Conservation (phyloP, 2,329 filamentous ascomycete species). For the Cercospora sp. region DNA sequence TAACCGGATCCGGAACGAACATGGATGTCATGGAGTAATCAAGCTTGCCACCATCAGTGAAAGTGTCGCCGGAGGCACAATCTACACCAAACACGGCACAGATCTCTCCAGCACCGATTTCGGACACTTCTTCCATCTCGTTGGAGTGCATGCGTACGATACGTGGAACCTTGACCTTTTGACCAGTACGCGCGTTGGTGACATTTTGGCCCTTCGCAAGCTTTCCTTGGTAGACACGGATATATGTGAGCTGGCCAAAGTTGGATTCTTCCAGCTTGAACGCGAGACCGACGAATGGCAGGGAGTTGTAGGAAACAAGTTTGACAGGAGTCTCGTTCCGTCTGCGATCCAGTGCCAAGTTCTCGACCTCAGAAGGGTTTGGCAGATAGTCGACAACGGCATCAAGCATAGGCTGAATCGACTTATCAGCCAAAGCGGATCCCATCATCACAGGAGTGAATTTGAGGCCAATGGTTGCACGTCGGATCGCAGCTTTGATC, state of each 20-base stretch:
- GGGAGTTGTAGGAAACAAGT: conserved; percentile 86
- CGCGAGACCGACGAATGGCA: conserved; percentile 91
- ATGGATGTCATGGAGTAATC: conserved; percentile 97
- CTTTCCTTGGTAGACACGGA: conserved; percentile 94
- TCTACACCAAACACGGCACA: conserved; percentile 98
- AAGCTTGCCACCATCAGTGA: conserved; percentile 80
- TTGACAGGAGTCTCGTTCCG: conserved; percentile 77
- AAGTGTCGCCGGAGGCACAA: conserved; percentile 95
- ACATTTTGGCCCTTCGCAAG: conserved; percentile 86
- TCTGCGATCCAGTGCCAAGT: conserved; percentile 81
- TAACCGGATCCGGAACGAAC: conserved; percentile 97
- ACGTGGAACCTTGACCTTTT: conserved; percentile 93
- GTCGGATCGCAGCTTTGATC: conserved; percentile 87
- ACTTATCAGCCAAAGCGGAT: conserved; percentile 90
- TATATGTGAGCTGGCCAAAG: conserved; percentile 96
- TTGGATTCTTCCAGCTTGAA: conserved; percentile 99
- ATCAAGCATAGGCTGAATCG: conserved; percentile 93
- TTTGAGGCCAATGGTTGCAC: conserved; percentile 82
- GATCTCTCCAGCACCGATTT: conserved; percentile 94
- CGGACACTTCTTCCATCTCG: conserved; percentile 94
- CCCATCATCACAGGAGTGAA: conserved; percentile 97
- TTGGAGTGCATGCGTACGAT: conserved; percentile 99
- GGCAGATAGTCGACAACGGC: conserved; percentile 95
- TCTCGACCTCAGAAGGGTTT: conserved; percentile 85
- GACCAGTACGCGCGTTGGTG: conserved; percentile 89